A percentile compares a stretch with the other conserved stretches of the same genome.
These are phyloP conservation scores for Chlamydomonas incerta DNA, from an alignment of 139 green algal species.

Conservation along the genomic window DNA sequence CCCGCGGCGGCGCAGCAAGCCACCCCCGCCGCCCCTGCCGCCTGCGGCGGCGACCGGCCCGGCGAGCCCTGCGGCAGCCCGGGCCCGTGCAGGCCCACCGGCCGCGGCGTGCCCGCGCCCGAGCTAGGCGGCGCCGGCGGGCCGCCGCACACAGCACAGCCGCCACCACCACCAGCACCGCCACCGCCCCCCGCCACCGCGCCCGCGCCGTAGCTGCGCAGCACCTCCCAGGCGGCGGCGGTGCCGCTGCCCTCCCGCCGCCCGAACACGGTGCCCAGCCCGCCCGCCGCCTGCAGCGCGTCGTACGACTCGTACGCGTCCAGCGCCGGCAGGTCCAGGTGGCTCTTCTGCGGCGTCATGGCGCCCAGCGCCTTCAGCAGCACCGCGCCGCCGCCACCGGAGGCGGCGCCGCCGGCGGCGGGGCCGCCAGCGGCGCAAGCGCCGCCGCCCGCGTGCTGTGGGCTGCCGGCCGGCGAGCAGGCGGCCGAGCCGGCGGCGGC, in stretches of 20 bases:
- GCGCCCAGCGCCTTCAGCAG: background rate
- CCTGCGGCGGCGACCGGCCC: background rate
- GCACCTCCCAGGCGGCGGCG: background rate
- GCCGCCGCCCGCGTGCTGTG: too few species aligned
- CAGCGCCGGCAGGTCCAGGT: conserved; percentile 7
- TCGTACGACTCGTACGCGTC: background rate
- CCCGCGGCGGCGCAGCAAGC: background rate
- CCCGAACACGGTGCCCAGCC: background rate
- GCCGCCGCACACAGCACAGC: too few species aligned
- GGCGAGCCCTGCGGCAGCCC: too few species aligned
- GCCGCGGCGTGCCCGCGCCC: too few species aligned
- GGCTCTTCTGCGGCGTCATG: background rate
- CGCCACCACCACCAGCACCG: too few species aligned
- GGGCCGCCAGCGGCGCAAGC: background rate
- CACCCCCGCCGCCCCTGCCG: background rate
- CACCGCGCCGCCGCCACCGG: too few species aligned
- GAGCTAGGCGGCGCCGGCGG: too few species aligned
- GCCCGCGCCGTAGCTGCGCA: background rate
- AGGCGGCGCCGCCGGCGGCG: background rate
- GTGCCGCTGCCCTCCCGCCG: background rate
- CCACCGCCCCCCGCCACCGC: background rate
- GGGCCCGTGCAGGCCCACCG: too few species aligned
- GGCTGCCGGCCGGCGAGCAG: background rate
- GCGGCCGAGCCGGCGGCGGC: too few species aligned
- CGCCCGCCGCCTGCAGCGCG: too few species aligned